Evolutionary conservation across 208 protist genomes (phyloP), one percentile per base, ranked within the genome.

Genomic region (Trypanosomatidae sp.): DNA sequence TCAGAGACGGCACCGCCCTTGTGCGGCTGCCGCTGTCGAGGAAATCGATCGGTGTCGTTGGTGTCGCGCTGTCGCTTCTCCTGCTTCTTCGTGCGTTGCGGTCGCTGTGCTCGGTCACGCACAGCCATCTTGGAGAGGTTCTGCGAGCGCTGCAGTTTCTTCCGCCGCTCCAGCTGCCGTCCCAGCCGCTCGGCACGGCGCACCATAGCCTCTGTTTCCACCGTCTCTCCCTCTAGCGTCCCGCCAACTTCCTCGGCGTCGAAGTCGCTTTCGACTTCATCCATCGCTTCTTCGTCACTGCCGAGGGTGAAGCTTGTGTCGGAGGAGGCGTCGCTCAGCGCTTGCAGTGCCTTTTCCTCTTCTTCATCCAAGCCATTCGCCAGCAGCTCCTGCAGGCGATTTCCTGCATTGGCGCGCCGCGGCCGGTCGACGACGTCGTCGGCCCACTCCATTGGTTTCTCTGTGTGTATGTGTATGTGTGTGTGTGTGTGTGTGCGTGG

Each of bases 191-290:
- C 85, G 13, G 82, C 85, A 9, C 79, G 87, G 44, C 77, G 81
- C 39, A 89, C 69, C 41, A 70, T 75, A 33, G 79, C 87, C 36
- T 94, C 87, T 44, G 90, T 92, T 47, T 89, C 85, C 22, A 78
- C 74, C 6, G 55, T 46, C 55, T 83, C 79, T 19, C 79, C 79
- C 58, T 83, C 71, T 33, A 83, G 60, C 41, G 46, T 55, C 19
- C 79, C 79, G 1, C 53, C 73, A 15, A 76, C 79, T 36, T 94
- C 87, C 65, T 92, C 85, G 17, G 87, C 90, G 65, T 84, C 87
- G 76, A 94, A 94, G 80, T 94, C 87, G 67, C 85, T 92, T 46
- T 94, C 90, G 33, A 94, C 66, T 39, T 86, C 79, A 62, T 94
- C 90, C 19, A 84, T 55, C 62, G 86, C 66, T 53, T 91, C 86